Evolutionary conservation across 257 asterid genomes (phyloP), one percentile per base, ranked within the genome.

Genomic region (Thymus quinquecostatus): DNA sequence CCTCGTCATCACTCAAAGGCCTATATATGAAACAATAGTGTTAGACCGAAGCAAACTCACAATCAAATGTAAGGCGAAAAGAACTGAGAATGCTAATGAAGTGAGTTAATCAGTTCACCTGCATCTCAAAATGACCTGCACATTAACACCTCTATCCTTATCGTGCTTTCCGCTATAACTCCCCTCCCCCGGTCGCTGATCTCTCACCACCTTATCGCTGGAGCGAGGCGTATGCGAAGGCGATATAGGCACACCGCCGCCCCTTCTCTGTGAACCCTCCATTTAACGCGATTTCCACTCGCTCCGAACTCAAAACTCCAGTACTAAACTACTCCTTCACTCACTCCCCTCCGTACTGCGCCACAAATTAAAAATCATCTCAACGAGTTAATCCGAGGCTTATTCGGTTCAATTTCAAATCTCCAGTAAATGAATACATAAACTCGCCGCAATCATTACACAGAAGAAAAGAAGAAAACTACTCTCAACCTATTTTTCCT

Each of bases 51-150:
- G 9, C 2, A 30, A 12, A 13, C 44, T 33, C 21, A 66, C 45
- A 58, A 4, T 64, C 14, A 27, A 45, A 55, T 43, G 10, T 2
- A 32, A 33, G 48, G 33, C 14, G 2, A 8, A 43, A 21, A 9
- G 44, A 62, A 13, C 2, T 67, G 45, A 64, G 32, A 47, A 34
- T 11, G 5, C 11, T 1, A 51, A 44, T 64, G 57, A 68, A 40
- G 1, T 10, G 6, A 62, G 40, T 29, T 40, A 13, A 67, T 34
- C 14, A 51, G 64, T 78, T 59, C 68, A 92, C 97, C 97, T 91
- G 98, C 98, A 94, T 38, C 98, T 86, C 29, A 94, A 87, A 72
- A 93, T 86, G 76, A 93, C 98, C 84, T 91, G 96, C 14, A 93
- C 96, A 80, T 91, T 91, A 6, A 94, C 98, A 11, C 98, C 97